Evolutionary conservation across 176 grass and related monocot species (phyloP), one percentile per base, ranked within the genome.

Genomic region (Ensete ventricosum): DNA sequence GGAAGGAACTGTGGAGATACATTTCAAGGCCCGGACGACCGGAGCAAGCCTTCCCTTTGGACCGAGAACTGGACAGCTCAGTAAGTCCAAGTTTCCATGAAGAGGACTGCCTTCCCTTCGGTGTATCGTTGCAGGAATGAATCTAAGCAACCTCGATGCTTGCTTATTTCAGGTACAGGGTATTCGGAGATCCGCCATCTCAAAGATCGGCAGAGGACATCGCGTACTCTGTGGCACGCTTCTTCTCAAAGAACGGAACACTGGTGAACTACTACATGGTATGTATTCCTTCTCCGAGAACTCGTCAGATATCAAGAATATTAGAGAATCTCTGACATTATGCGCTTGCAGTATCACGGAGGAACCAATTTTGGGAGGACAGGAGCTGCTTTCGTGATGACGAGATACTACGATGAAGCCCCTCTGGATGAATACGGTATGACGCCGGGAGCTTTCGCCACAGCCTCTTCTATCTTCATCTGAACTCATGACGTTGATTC

Each of bases 221-320:
- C 59, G 84, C 95, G 0, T 98, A 88, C 26, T 29, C 90, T 3
- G 90, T 98, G 21, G 84, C 84, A 1, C 88, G 95, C n/a, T 98
- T 98, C 81, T 98, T 98, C 86, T 83, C 95, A 52, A 84, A 89
- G 54, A 87, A 83, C 21, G 95, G 95, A 53, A 93, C 80, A 17
- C 82, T 98, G 60, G 80, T 81, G 81, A 98, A 98, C 90, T 98
- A 98, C 79, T 98, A 98, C 86, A 98, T 93, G 94, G 94, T 98
- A 91, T 22, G 6, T 43, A 22, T 14, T 52, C 1, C 8, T 25
- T 12, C 16, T 14, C 10, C 3, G 10, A 21, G 2, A 50, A 50
- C 43, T 50, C n/a, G 67, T 49, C 8, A 20, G 43, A 20, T 50
- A n/a, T 69, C 34, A 6, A 43, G 34, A 49, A n/a, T 1, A 50